Evolutionary conservation across 2,329 filamentous ascomycete genomes (phyloP), one percentile per base, ranked within the genome.

Genomic region (Exophiala sp.): DNA sequence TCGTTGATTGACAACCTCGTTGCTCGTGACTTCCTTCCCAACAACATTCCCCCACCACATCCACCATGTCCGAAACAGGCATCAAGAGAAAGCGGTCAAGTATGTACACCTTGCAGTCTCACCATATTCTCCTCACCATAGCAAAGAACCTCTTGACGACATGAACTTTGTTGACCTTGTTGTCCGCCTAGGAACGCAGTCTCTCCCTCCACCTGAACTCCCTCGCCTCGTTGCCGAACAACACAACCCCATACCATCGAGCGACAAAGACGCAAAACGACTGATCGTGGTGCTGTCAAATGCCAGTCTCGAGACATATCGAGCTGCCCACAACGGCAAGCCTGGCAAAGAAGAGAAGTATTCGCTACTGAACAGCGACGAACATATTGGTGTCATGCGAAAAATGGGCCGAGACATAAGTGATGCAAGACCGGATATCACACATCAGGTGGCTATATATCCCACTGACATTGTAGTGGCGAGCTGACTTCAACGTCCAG

Each of bases 371-470:
- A 99, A 99, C 79, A 96, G 91, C 73, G 94, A 99, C 69, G 94
- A 99, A 75, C 94, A 99, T 71, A 99, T 99, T 64, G 94, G 94
- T 59, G 88, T 97, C 62, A 96, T 99, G 91, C 87, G 94, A 68
- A 99, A 97, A 79, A 97, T 97, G 92, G 95, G 95, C 71, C 83
- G 94, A 65, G 94, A 99, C 71, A 97, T 99, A 63, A 96, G 91
- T 71, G 94, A 99, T 74, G 94, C 94, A 57, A 85, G 94, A 64
- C 94, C 94, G 41, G 94, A 99, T 73, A 99, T 99, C 67, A 96
- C 94, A 42, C 94, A 99, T 72, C 94, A 97, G 89, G 92, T 96
- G 82, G 54, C 51, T 58, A 55, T 53, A 44, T 38, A 53, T 54
- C 43, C 51, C 51, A 51, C 50, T 56, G 38, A 35, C 38, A 50